Evolutionary conservation across 1,139 yeast species (phyloP).

Genomic region (Suhomyces bokatorum): DNA sequence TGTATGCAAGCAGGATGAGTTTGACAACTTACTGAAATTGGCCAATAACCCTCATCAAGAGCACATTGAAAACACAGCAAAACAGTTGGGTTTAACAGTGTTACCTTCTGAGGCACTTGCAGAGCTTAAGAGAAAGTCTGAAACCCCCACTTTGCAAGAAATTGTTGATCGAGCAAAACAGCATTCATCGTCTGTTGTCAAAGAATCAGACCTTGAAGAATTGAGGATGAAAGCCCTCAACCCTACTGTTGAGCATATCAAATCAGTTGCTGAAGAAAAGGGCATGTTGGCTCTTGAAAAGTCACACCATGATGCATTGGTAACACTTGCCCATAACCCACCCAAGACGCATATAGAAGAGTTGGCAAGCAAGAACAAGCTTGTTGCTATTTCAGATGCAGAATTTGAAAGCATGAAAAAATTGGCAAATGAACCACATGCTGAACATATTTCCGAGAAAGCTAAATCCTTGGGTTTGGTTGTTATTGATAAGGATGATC

Average conservation of each 20-base stretch:
- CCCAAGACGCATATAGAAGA: slow-evolving; percentile 24
- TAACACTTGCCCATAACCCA: slow-evolving; percentile 24
- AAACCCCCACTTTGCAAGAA: slow-evolving; percentile 13
- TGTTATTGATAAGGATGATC: slow-evolving; percentile 6
- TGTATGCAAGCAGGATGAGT: neutral
- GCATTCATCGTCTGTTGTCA: slow-evolving; percentile 21
- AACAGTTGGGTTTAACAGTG: slow-evolving; percentile 4
- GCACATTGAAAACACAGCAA: slow-evolving; percentile 5
- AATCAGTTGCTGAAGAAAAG: slow-evolving; percentile 12
- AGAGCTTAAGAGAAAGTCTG: slow-evolving; percentile 1
- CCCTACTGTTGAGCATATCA: slow-evolving; percentile 18
- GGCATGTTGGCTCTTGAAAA: slow-evolving; percentile 5
- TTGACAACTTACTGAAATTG: slow-evolving; percentile 1
- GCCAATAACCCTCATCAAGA: slow-evolving; percentile 7
- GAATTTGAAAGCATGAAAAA: slow-evolving; percentile 12
- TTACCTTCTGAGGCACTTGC: slow-evolving; percentile 7
- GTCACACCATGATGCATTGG: slow-evolving; percentile 10
- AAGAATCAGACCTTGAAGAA: slow-evolving; percentile 19
- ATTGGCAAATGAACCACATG: slow-evolving; percentile 26
- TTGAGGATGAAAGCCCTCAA: slow-evolving; percentile 11
- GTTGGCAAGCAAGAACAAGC: slow-evolving; percentile 15
- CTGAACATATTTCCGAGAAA: slow-evolving; percentile 25
- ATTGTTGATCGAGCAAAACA: slow-evolving; percentile 21
- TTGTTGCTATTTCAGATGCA: slow-evolving; percentile 17
- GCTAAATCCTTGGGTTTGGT: slow-evolving; percentile 18